Conservation (phyloP, 805 yeast species). For the Kuraishia ogatae region DNA sequence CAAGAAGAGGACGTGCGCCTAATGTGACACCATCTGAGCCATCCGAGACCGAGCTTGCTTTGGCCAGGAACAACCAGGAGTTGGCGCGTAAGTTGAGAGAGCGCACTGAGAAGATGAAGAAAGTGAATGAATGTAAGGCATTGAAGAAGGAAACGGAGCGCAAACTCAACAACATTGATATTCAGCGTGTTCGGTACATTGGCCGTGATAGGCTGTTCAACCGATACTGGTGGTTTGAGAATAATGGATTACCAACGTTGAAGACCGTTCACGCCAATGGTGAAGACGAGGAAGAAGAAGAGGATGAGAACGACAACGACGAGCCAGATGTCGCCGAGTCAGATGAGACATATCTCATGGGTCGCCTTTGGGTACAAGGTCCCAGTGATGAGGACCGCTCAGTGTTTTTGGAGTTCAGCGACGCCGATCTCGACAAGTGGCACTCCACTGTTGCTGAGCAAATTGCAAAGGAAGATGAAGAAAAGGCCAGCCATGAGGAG, state of each 20-base stretch:
- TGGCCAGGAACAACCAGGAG: conserved; percentile 31
- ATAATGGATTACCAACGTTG: conserved; percentile 62
- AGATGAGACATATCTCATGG: conserved; percentile 54
- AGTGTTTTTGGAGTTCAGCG: conserved; percentile 14
- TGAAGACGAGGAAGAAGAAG: conserved; percentile 17
- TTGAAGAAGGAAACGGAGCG: conserved; percentile 49
- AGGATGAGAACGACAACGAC: conserved; percentile 28
- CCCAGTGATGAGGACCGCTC: conserved; percentile 46
- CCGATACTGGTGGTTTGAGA: conserved; percentile 94
- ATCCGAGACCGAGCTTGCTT: conserved; percentile 24
- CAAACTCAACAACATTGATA: conserved; percentile 58
- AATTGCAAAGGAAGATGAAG: neutral
- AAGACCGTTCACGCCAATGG: conserved; percentile 9
- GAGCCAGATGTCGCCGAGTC: conserved; percentile 41
- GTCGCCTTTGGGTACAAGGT: conserved; percentile 87
- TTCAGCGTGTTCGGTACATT: conserved; percentile 64
- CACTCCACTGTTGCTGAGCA: conserved; percentile 5
- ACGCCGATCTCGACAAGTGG: conserved; percentile 32
- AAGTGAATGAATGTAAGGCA: conserved; percentile 36
- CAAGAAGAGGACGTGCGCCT: conserved; percentile 19
- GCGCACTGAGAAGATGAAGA: conserved; percentile 30
- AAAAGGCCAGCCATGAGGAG: neutral
- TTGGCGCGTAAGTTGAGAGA: conserved; percentile 34
- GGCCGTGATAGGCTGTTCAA: conserved; percentile 83
- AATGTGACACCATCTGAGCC: conserved; percentile 19